Percentiles rank a stretch among this genome's conserved stretches.
phyloP scores from a whole-genome alignment of 805 yeast genomes.

The Candida coquimbonensis region DNA sequence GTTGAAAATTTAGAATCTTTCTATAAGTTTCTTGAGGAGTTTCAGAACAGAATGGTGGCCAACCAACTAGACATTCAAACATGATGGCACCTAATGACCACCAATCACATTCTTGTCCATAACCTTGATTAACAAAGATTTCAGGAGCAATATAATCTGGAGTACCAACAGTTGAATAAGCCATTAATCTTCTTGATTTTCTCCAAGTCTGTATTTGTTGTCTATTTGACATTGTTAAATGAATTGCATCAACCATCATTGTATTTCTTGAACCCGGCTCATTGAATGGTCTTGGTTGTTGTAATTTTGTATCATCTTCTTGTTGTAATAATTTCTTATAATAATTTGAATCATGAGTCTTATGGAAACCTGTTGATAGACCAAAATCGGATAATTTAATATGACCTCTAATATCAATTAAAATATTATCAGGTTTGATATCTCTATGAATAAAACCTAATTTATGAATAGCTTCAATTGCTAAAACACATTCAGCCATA shows the following conservation, averaged over 20 bases:
- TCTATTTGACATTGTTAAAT: conserved; percentile 90
- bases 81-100: conserved; percentile 98
- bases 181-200: conserved; percentile 72
- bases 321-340: conserved; percentile 65
- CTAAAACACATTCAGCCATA: conserved; percentile 92
- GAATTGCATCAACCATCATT: conserved; percentile 89
- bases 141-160: conserved; percentile 99
- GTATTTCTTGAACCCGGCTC: conserved; percentile 52
- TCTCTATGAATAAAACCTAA: conserved; percentile 96
- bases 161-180: conserved; percentile 96
- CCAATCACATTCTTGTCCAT: conserved; percentile 95
- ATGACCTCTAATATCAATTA: conserved; percentile 82
- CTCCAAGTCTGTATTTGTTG: conserved; percentile 74
- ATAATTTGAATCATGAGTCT: conserved; percentile 86
- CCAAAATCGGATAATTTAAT: conserved; percentile 95
- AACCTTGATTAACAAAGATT: conserved; percentile 78
- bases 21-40: conserved; percentile 92
- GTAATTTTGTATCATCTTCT: conserved; percentile 42
- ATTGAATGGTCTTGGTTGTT: conserved; percentile 28
- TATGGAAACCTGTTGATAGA: conserved; percentile 91
- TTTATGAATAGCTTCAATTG: conserved; percentile 90
- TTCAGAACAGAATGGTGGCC: conserved; percentile 94
- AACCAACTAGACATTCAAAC: conserved; percentile 93
- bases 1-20: conserved; percentile 88
- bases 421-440: conserved; percentile 93